Evolutionary conservation across 2,329 filamentous ascomycete genomes (phyloP).

Genomic region (Epichloe brachyelytri): DNA sequence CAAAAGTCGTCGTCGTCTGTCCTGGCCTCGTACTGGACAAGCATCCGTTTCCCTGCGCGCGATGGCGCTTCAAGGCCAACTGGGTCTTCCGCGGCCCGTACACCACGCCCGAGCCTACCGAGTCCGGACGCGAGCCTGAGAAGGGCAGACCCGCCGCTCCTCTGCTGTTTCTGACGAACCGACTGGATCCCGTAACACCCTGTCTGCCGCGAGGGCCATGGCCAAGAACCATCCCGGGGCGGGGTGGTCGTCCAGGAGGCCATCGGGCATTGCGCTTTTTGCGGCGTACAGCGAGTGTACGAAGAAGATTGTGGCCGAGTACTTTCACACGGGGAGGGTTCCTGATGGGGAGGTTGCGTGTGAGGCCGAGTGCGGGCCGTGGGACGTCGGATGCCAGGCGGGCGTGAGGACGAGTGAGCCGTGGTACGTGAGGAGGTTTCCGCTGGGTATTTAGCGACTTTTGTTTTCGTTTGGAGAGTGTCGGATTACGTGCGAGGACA

Average conservation of each 20-base stretch:
- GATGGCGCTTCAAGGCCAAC: constrained; percentile 23
- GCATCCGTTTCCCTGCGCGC: constrained; percentile 27
- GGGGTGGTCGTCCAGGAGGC: constrained; percentile 11
- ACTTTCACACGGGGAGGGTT: constrained; percentile 11
- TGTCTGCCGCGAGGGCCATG: constrained; percentile 11
- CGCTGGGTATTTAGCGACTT: background rate
- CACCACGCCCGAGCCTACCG: constrained; percentile 15
- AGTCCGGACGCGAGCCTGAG: background rate
- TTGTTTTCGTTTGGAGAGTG: background rate
- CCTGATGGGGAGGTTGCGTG: constrained; percentile 10
- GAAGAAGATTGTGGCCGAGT: constrained; percentile 8
- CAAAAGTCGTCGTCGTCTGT: constrained; percentile 17
- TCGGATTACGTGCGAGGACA: background rate
- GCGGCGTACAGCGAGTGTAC: constrained; percentile 9
- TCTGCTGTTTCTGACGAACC: constrained; percentile 29
- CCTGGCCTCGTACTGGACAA: constrained; percentile 21
- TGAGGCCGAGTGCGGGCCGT: constrained; percentile 11
- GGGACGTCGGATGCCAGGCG: constrained; percentile 5
- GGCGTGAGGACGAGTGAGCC: background rate
- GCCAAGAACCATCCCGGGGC: constrained; percentile 11
- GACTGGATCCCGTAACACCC: constrained; percentile 34
- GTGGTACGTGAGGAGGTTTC: constrained; percentile 1
- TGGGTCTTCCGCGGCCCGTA: constrained; percentile 28
- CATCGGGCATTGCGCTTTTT: constrained; percentile 10
- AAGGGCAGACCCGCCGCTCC: constrained; percentile 26